Base-by-base conservation (phyloP, 208 protist genomes). In the Leishmania guyanensis region DNA sequence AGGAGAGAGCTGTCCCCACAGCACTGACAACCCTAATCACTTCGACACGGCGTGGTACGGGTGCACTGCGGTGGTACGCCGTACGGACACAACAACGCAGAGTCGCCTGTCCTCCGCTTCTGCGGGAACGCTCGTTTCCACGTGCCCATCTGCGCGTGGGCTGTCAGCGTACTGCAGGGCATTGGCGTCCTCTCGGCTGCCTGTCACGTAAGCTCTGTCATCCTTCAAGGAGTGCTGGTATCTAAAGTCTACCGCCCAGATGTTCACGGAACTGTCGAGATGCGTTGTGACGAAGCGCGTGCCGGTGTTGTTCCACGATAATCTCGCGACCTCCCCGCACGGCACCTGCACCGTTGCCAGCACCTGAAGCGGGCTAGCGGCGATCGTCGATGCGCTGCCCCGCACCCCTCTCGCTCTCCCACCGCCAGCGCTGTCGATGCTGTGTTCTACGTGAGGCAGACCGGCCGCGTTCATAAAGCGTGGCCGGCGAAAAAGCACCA, bases 241-340 rank as follows among this genome's bases (percentile, higher is more conserved):
- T 9, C 84, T 84, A 12, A 94, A 84, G 60, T 88, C 77, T 16
- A 97, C 69, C 12, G 86, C 78, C 94, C 93, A 97, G 43, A 90
- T 83, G 78, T 92, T 86, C 53, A 96, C 86, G 8, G 88, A 75
- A 74, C 93, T 91, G 84, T 95, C 92, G 5, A 88, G 85, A 81
- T 97, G 94, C 46, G 91, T 87, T 8, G 94, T 96, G 36, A 93
- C 86, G 72, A 97, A 94, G 76, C 93, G 89, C 12, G 92, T 95
- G 20, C 93, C 93, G 20, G 90, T 93, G 50, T 87, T 88, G 76
- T 96, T 96, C 93, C 94, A 97, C 71, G 90, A 90, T 68, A 96
- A 71, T 60, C 90, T 90, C 14, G 87, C 82, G n/a, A 95, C 83
- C 39, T 93, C 90, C 68, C 92, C 87, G 64, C 88, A 91, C 39